phyloP scores from a whole-genome alignment of 139 green algal genomes.

The Tetraselmis striata region DNA sequence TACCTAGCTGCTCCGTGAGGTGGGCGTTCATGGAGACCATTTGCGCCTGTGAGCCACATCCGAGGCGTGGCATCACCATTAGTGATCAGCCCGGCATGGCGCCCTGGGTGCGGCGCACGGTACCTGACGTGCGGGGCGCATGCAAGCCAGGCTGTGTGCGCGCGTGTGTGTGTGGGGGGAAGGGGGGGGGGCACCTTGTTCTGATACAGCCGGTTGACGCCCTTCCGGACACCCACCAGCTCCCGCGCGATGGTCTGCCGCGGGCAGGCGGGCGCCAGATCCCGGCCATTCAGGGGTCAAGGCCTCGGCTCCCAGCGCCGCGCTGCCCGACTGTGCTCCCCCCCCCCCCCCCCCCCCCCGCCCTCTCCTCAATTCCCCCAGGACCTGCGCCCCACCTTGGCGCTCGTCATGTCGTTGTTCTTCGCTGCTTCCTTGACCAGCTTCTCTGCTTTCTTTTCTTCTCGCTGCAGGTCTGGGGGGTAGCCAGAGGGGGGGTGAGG shows the following conservation, averaged over 20 bases:
- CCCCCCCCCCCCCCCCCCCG: background rate
- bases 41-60: constrained; percentile 3
- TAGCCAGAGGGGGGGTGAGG: too few species aligned
- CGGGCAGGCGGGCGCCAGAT: too few species aligned
- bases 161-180: too few species aligned
- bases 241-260: constrained; percentile 25
- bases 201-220: constrained; percentile 13
- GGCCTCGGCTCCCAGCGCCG: too few species aligned
- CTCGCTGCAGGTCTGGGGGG: constrained; percentile 31
- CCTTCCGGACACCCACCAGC: constrained; percentile 9
- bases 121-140: too few species aligned
- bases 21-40: constrained; percentile 18
- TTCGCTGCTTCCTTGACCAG: constrained; percentile 29
- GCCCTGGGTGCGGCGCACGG: too few species aligned
- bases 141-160: too few species aligned
- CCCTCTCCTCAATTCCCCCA: background rate
- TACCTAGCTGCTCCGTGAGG: constrained; percentile 17
- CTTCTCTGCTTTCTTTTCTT: constrained; percentile 32
- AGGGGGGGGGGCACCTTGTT: constrained; percentile 21
- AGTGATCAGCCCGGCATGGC: too few species aligned
- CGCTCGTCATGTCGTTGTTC: constrained; percentile 5
- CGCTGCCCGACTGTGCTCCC: too few species aligned
- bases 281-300: background rate
- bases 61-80: background rate
- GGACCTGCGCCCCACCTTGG: background rate